Conservation (phyloP, 805 yeast genomes). For the Brettanomyces anomalus region DNA sequence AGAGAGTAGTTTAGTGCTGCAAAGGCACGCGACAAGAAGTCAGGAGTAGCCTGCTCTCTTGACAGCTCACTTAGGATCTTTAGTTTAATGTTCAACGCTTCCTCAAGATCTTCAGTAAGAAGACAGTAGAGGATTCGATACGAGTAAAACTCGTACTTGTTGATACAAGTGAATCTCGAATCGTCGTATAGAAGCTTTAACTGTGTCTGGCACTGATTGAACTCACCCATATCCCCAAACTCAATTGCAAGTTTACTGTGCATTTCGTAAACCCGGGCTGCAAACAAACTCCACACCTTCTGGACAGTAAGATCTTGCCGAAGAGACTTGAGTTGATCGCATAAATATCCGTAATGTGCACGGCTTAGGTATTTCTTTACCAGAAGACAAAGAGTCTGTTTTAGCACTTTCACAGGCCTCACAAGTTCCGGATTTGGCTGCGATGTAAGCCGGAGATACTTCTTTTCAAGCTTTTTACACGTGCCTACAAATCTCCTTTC, state of each 20-base stretch:
- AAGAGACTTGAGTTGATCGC: conserved; percentile 86
- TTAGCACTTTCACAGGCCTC: conserved; percentile 59
- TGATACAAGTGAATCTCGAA: conserved; percentile 10
- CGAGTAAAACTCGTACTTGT: conserved; percentile 55
- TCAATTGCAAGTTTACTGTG: conserved; percentile 84
- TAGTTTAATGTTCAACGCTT: conserved; percentile 36
- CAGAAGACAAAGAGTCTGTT: conserved; percentile 47
- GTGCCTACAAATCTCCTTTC: conserved; percentile 45
- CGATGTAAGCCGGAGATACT: conserved; percentile 77
- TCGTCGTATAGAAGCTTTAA: conserved; percentile 51
- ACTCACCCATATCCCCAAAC: conserved; percentile 83
- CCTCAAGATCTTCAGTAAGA: conserved; percentile 58
- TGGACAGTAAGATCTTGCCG: conserved; percentile 93
- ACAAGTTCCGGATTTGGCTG: conserved; percentile 83
- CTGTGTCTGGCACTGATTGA: conserved; percentile 89
- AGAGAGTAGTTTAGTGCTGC: conserved; percentile 25
- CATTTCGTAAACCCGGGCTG: conserved; percentile 71
- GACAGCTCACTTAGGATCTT: conserved; percentile 9
- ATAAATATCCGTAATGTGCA: conserved; percentile 64
- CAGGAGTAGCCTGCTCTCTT: too few species aligned
- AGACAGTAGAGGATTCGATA: conserved; percentile 69
- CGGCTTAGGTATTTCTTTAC: conserved; percentile 39
- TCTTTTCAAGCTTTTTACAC: conserved; percentile 59
- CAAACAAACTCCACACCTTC: conserved; percentile 67
- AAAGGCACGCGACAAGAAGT: conserved; percentile 20